phyloP scores from a whole-genome alignment of 257 asterid species.

The Perilla frutescens region DNA sequence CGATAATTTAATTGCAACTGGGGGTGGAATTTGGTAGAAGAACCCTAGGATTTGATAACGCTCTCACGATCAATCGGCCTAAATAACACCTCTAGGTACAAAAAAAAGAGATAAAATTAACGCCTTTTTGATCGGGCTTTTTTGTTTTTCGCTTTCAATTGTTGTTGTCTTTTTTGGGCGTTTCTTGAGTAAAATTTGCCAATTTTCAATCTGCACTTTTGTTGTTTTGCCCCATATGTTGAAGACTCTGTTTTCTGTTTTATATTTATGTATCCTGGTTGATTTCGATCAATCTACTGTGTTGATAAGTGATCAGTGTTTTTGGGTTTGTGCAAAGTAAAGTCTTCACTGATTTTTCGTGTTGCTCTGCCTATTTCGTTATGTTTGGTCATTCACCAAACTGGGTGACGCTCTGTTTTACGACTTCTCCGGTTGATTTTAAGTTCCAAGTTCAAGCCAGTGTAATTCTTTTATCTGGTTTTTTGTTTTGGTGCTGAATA shows the following conservation, averaged over 20 bases:
- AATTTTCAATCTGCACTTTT: slow-evolving; percentile 1
- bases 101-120: slow-evolving; percentile 1
- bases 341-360: slow-evolving; percentile 20
- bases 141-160: not conserved
- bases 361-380: not conserved
- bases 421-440: slow-evolving; percentile 14
- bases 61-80: slow-evolving; percentile 38
- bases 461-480: not conserved
- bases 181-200: slow-evolving; percentile 25
- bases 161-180: not conserved
- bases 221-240: slow-evolving; percentile 1
- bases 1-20: slow-evolving; percentile 32
- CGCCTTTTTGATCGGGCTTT: slow-evolving; percentile 30
- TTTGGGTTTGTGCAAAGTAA: slow-evolving; percentile 19
- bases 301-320: slow-evolving; percentile 30
- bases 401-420: slow-evolving; percentile 16
- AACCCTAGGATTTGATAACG: slow-evolving; percentile 41
- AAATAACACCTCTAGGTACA: slow-evolving; percentile 38
- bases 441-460: slow-evolving; percentile 1
- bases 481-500: not conserved
- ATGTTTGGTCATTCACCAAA: not conserved
- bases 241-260: slow-evolving; percentile 24
- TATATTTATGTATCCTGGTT: slow-evolving; percentile 1
- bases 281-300: slow-evolving; percentile 25
- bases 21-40: slow-evolving; percentile 21